Base-by-base conservation (phyloP, 2,329 filamentous ascomycete genomes). In the Hortaea werneckii region DNA sequence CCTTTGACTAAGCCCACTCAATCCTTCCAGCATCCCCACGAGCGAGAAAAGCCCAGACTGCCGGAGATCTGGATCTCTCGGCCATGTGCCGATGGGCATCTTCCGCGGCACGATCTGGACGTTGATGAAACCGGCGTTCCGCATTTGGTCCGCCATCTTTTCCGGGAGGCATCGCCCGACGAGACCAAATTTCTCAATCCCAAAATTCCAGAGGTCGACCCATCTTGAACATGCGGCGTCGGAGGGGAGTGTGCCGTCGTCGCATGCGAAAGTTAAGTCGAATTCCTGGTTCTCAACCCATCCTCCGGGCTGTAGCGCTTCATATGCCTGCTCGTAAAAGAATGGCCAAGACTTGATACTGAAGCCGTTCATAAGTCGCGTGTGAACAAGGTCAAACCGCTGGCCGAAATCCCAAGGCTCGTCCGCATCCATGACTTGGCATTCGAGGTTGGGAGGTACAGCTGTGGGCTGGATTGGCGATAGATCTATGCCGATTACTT, bases 261-360 rank as follows among this genome's bases (percentile, higher is more conserved):
- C 41, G 28, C 35, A 35, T 1, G 28, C 29, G 27, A 47, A 43
- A n/a, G 13, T 20, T 6, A 44, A 27, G 4, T 48, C 46, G 30
- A 66, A 61, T 42, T 68, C 67, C 37, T 65, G 64, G n/a, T 65
- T 56, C 52, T 69, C 67, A 6, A 68, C 58, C 54, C 64, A 67
- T 28, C 65, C 65, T 11, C 66, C 59, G 3, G 61, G 61, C 39
- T 57, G 48, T 37, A 62, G 43, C 37, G 48, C 40, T 5, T 49
- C 50, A 45, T 50, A 60, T 6, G 57, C 54, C 42, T 58, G 51
- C 30, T 47, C 27, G 45, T 58, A 54, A 42, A 60, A 57, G 40
- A 47, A 45, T n/a, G 52, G 47, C 56, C 56, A 61, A 28, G 51
- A 54, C 38, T 56, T 54, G 44, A 61, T 50, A 8, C 48, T 53